These are phyloP conservation scores for Bipolaris gigantea DNA, from an alignment of 2,329 filamentous ascomycete genomes.

Conservation along the genomic window DNA sequence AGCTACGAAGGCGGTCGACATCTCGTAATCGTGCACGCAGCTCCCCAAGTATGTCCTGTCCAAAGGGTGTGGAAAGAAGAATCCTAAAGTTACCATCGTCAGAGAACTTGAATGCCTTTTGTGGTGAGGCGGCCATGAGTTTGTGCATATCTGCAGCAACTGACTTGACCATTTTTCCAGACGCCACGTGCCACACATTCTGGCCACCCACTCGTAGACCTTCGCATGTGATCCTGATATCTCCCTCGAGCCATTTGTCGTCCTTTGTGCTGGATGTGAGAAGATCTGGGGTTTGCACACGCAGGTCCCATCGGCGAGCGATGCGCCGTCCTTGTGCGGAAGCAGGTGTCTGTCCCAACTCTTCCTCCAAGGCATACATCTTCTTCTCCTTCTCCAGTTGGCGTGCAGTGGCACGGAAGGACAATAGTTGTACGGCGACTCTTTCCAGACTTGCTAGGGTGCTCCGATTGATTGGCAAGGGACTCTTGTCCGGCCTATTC, in stretches of 20 bases:
- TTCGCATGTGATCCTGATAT: constrained; percentile 36
- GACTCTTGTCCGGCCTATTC: constrained; percentile 23
- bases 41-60: constrained; percentile 60
- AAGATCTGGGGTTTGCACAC: constrained; percentile 34
- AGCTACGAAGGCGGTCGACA: constrained; percentile 70
- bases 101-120: constrained; percentile 66
- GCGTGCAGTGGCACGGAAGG: constrained; percentile 33
- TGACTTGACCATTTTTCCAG: constrained; percentile 43
- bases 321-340: constrained; percentile 7
- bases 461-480: constrained; percentile 27
- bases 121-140: constrained; percentile 51
- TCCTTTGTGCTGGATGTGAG: constrained; percentile 25
- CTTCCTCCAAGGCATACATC: constrained; percentile 21
- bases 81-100: constrained; percentile 65
- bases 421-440: constrained; percentile 43
- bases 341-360: constrained; percentile 18
- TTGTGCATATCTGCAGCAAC: constrained; percentile 42
- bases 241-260: constrained; percentile 33
- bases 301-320: constrained; percentile 33
- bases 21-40: constrained; percentile 64
- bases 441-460: constrained; percentile 43
- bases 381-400: constrained; percentile 30
- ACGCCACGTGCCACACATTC: constrained; percentile 47
- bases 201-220: constrained; percentile 32
- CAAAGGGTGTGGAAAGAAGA: constrained; percentile 61